Conservation (phyloP, 1,139 yeast genomes). For the Debaryomyces sp. region DNA sequence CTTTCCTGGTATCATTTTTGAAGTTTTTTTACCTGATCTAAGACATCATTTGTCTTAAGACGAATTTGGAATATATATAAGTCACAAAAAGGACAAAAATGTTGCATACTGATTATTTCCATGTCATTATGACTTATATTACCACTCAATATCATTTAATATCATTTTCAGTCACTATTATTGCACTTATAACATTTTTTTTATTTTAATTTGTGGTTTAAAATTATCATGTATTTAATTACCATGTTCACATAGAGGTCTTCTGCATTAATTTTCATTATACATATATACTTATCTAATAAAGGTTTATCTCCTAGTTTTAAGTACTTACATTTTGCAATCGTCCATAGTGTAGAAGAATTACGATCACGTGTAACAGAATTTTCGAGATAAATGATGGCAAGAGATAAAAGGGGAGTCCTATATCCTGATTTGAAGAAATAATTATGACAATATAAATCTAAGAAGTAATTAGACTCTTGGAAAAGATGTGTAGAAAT, state of each 20-base stretch:
- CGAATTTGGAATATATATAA: not conserved
- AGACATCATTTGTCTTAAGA: not conserved
- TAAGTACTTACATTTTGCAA: not conserved
- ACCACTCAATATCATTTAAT: not conserved
- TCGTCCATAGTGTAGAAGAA: not conserved
- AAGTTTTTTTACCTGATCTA: not conserved
- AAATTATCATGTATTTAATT: not conserved
- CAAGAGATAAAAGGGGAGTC: constrained; percentile 5
- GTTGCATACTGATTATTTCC: not conserved
- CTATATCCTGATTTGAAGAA: not conserved
- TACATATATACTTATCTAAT: not conserved
- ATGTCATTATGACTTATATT: not conserved
- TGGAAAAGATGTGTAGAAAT: constrained; percentile 10
- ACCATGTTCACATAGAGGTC: not conserved
- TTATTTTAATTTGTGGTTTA: not conserved
- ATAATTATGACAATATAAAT: not conserved
- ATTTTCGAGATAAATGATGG: constrained; percentile 8
- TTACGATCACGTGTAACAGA: constrained; percentile 1
- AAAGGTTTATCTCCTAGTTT: not conserved
- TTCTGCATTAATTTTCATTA: not conserved
- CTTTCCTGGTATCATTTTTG: not conserved
- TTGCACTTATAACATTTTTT: not conserved
- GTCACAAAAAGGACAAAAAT: not conserved
- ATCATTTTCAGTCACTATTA: not conserved
- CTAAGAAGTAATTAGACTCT: not conserved